Percentiles rank a stretch among this genome's conserved stretches.
These are phyloP conservation scores for Cryphonectria naterciae DNA, from an alignment of 2,329 filamentous ascomycete species.

Conservation along the genomic window DNA sequence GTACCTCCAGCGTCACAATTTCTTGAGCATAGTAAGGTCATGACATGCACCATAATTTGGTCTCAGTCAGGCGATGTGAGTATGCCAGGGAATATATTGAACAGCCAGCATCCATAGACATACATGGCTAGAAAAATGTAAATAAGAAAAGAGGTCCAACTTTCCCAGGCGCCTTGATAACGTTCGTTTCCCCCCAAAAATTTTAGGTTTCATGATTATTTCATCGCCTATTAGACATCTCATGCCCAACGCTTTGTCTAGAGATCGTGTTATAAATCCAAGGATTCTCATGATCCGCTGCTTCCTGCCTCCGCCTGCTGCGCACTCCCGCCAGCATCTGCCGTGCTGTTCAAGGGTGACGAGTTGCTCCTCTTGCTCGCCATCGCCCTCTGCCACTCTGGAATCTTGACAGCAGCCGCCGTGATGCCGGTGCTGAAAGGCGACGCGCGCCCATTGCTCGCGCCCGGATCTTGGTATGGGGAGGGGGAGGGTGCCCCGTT, in stretches of 20 bases:
- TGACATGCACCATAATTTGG: neutral
- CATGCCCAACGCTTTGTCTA: neutral
- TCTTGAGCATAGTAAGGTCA: neutral
- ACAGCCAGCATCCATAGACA: neutral
- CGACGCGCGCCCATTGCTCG: constrained; percentile 43
- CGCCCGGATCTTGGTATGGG: constrained; percentile 38
- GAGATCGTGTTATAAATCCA: neutral
- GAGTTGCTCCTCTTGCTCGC: constrained; percentile 51
- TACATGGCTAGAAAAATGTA: neutral
- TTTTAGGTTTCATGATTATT: neutral
- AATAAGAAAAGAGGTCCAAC: neutral
- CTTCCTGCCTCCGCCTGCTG: constrained; percentile 27
- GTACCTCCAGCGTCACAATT: constrained; percentile 31
- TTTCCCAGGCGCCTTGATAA: neutral
- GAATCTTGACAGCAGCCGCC: constrained; percentile 68
- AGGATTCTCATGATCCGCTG: constrained; percentile 18
- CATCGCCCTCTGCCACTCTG: constrained; percentile 79
- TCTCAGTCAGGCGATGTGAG: neutral
- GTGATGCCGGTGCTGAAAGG: constrained; percentile 56
- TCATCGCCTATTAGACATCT: constrained; percentile 7
- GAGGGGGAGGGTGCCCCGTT: constrained; percentile 32
- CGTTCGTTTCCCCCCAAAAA: neutral
- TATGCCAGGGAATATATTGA: neutral
- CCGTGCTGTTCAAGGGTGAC: constrained; percentile 21
- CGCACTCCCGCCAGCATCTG: constrained; percentile 24